Evolutionary conservation across 1,284 basidiomycete genomes (phyloP).

Genomic region (Agroathelia rolfsii): DNA sequence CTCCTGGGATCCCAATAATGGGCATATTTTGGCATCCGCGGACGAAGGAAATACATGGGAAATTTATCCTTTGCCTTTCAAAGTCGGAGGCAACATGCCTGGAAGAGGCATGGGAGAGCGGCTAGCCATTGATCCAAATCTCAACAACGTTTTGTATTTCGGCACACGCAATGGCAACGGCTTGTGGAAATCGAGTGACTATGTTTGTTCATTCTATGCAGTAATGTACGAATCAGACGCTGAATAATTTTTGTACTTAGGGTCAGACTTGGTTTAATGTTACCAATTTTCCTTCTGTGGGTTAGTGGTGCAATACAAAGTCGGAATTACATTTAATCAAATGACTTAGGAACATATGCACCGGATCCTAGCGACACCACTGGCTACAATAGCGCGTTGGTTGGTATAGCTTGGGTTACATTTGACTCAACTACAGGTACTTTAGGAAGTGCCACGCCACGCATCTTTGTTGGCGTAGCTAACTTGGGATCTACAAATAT

Average conservation of each 20-base stretch:
- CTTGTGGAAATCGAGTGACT: conserved; percentile 53
- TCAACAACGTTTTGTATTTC: conserved; percentile 49
- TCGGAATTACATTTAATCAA: too few species aligned
- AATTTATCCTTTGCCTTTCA: conserved; percentile 44
- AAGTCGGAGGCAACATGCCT: conserved; percentile 61
- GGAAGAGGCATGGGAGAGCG: conserved; percentile 50
- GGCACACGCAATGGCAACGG: conserved; percentile 55
- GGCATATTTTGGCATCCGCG: conserved; percentile 51
- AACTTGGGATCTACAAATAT: conserved; percentile 43
- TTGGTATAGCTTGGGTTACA: conserved; percentile 55
- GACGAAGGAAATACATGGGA: conserved; percentile 49
- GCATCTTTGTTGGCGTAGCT: conserved; percentile 60
- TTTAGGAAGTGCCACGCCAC: conserved; percentile 41
- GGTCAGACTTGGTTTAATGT: conserved; percentile 47
- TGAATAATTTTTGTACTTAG: too few species aligned
- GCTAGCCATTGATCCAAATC: conserved; percentile 53
- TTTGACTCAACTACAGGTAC: conserved; percentile 51
- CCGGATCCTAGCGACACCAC: conserved; percentile 43
- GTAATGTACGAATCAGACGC: too few species aligned
- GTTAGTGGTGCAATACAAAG: too few species aligned
- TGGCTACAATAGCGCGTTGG: conserved; percentile 46
- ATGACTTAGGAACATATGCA: conserved; percentile 39
- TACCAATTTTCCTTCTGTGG: conserved; percentile 43
- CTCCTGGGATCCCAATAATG: conserved; percentile 56
- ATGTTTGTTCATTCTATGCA: too few species aligned